phyloP scores from a whole-genome alignment of 1,284 basidiomycete species.

The Erythrobasidium hasegawianum region DNA sequence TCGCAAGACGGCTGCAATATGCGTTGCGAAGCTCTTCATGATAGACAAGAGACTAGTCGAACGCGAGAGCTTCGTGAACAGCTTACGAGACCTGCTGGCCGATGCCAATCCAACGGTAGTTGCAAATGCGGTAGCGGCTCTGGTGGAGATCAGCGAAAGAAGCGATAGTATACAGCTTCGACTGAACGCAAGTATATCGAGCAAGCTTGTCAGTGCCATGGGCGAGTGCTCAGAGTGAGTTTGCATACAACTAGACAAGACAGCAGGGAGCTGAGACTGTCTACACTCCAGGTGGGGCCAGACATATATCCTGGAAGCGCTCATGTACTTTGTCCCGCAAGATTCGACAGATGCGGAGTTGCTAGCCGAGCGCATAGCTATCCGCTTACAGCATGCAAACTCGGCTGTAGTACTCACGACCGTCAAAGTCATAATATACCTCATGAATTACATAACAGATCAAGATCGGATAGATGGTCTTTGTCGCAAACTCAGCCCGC shows the following conservation, averaged over 20 bases:
- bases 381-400: conserved; percentile 86
- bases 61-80: conserved; percentile 75
- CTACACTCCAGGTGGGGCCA: conserved; percentile 99
- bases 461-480: conserved; percentile 77
- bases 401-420: conserved; percentile 91
- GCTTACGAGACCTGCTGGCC: conserved; percentile 79
- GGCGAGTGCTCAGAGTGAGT: conserved; percentile 86
- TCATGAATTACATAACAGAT: conserved; percentile 99
- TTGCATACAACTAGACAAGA: too few relatives aligned
- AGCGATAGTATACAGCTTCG: conserved; percentile 85
- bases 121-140: conserved; percentile 88
- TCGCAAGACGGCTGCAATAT: conserved; percentile 92
- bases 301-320: conserved; percentile 92
- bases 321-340: conserved; percentile 89
- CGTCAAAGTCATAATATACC: conserved; percentile 89
- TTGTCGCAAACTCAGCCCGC: conserved; percentile 96
- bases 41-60: conserved; percentile 80
- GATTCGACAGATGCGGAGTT: conserved; percentile 82
- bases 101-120: conserved; percentile 93
- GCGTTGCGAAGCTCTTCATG: conserved; percentile 80
- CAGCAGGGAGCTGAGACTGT: conserved; percentile 5
- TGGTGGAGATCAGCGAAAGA: conserved; percentile 84
- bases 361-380: conserved; percentile 86
- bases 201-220: conserved; percentile 76
- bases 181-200: conserved; percentile 74